Evolutionary conservation across 2,329 filamentous ascomycete genomes (phyloP).

Genomic region (Pseudogymnoascus destructans): DNA sequence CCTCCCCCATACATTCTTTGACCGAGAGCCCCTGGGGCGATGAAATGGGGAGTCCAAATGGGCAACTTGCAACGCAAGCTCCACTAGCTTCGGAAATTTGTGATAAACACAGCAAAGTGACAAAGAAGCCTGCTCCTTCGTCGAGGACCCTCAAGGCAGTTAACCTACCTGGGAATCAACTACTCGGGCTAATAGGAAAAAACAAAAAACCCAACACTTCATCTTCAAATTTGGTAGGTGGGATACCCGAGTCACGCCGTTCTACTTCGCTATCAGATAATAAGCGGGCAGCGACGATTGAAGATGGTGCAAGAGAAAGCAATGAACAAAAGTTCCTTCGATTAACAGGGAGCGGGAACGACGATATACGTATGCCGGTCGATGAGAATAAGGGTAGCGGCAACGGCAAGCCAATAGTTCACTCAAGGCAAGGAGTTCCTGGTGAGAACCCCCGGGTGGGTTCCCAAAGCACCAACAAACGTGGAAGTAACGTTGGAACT

Average conservation of each 20-base stretch:
- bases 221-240: neutral
- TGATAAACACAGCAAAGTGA: neutral
- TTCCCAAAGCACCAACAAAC: neutral
- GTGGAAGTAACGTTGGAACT: neutral
- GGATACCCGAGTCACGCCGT: neutral
- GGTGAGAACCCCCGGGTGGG: neutral
- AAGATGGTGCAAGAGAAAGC: neutral
- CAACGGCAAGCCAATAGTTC: neutral
- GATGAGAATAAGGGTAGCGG: neutral
- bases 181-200: neutral
- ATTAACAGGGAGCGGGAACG: neutral
- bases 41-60: neutral
- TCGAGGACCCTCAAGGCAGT: neutral
- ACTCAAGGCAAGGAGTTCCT: neutral
- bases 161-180: neutral
- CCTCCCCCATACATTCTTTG: neutral
- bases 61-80: neutral
- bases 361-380: neutral
- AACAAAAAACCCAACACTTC: neutral
- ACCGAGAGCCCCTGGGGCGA: neutral
- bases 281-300: neutral
- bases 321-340: neutral
- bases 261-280: neutral
- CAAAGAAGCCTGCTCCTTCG: neutral
- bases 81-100: neutral